Evolutionary conservation across 192 early-diverging fungal species (phyloP).

Genomic region (Coemansia sp.): DNA sequence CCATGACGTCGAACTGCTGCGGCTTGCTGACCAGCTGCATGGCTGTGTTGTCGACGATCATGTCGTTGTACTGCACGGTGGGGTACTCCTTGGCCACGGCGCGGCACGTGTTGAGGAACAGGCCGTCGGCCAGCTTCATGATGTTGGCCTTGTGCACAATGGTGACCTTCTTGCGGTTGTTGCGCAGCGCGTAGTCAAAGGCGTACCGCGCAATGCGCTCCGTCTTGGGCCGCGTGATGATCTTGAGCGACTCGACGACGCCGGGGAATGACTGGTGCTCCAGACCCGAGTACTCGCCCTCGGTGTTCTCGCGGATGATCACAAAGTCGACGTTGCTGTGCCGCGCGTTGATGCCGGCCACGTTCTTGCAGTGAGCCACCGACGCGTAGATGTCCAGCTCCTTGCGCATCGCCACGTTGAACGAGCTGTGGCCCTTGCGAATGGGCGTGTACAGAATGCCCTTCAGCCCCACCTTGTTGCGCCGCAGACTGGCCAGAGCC

Average conservation of each 20-base stretch:
- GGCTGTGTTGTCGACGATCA: conserved; percentile 99
- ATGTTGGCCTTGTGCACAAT: conserved; percentile 99
- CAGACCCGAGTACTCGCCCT: conserved; percentile 99
- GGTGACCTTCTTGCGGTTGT: conserved; percentile 97
- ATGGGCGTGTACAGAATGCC: conserved; percentile 91
- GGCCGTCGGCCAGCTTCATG: conserved; percentile 99
- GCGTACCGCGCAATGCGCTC: conserved; percentile 99
- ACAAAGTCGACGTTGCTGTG: conserved; percentile 96
- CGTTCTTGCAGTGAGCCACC: conserved; percentile 87
- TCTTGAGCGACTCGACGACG: conserved; percentile 98
- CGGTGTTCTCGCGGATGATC: conserved; percentile 99
- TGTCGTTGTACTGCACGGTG: conserved; percentile 91
- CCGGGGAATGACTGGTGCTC: conserved; percentile 98
- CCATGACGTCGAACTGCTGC: conserved; percentile 98
- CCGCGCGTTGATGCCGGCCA: conserved; percentile 82
- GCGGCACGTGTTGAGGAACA: conserved; percentile 96
- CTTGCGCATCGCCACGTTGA: conserved; percentile 97
- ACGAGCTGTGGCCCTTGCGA: conserved; percentile 85
- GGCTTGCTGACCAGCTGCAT: conserved; percentile 99
- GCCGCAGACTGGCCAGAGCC: conserved; percentile 85
- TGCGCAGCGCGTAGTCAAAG: conserved; percentile 98
- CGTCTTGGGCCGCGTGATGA: conserved; percentile 94
- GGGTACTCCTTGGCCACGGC: conserved; percentile 95
- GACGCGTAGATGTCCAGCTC: conserved; percentile 99
- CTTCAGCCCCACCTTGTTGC: conserved; percentile 98